Base-by-base conservation (phyloP, 257 asterid genomes). In the Solanum paucissectum region DNA sequence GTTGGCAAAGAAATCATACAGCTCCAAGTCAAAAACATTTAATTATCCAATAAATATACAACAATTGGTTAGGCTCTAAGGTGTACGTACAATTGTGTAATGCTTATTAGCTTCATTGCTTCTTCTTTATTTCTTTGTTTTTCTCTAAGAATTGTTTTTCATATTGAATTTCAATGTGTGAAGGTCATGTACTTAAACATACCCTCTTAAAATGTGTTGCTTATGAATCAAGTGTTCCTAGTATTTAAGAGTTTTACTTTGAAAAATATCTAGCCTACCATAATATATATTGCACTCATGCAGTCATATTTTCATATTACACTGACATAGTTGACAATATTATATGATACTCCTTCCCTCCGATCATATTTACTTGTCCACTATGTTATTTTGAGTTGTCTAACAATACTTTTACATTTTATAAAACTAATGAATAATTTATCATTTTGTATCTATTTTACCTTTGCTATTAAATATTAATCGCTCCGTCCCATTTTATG, bases 1-100 rank as follows among this genome's bases (percentile, higher is more conserved):
- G 90, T 93, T 95, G 64, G 99, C 98, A 21, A 92, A 94, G 93
- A 92, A 90, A 75, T 93, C 98, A 1, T 95, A 92, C 76, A 88
- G 73, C 83, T 91, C 98, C 44, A 94, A 87, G 66, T 92, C 98
- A 6, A 92, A 87, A 87, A 81, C 94, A 10, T 92, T 27, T 89
- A 94, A 95, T 84, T 95, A 94, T 87, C 99, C 98, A 21, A 96
- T 96, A 14, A 96, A 93, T 88, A 92, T 96, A 55, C 97, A 95
- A 81, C 98, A 95, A 86, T 85, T 96, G 86, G 96, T 91, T 49
- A 91, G 88, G 92, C 93, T 94, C 46, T 95, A 93, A 86, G 7
- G 9, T 25, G n/a, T 42, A 3, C 83, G 12, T 40, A 21, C 7
- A 75, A 38, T 12, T 25, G 46, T 42, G 64, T 7, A 44, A 7